Evolutionary conservation across 2,329 filamentous ascomycete genomes (phyloP).

Genomic region (Pseudocercospora musae): DNA sequence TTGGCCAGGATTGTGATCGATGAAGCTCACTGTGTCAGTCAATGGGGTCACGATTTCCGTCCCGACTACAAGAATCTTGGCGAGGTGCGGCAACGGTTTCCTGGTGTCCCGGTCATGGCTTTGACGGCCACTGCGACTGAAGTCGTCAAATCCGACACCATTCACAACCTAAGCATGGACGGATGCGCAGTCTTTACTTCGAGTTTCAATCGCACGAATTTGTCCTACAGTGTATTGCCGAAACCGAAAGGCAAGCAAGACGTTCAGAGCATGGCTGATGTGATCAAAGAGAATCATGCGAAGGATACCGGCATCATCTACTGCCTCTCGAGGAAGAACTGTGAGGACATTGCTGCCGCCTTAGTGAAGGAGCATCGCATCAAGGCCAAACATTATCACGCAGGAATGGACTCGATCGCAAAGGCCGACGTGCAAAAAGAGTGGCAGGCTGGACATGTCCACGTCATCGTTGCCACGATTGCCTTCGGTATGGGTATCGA

Average conservation of each 20-base stretch:
- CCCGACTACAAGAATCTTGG: constrained; percentile 91
- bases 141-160: constrained; percentile 88
- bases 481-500: constrained; percentile 99
- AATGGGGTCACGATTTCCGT: constrained; percentile 98
- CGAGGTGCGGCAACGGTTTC: constrained; percentile 67
- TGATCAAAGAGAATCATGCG: constrained; percentile 69
- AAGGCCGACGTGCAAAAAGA: constrained; percentile 69
- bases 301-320: constrained; percentile 88
- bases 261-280: constrained; percentile 54
- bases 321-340: constrained; percentile 78
- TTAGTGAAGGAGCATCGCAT: constrained; percentile 63
- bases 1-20: constrained; percentile 93
- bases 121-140: constrained; percentile 92
- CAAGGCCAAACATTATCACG: constrained; percentile 80
- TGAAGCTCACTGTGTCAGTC: constrained; percentile 98
- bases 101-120: constrained; percentile 84
- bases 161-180: constrained; percentile 82
- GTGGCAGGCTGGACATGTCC: constrained; percentile 77
- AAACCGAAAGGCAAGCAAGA: constrained; percentile 59
- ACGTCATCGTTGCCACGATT: constrained; percentile 96
- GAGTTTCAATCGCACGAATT: constrained; percentile 95
- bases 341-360: constrained; percentile 73
- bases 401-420: constrained; percentile 64
- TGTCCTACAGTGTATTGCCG: constrained; percentile 77
- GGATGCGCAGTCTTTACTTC: constrained; percentile 75